Conservation (phyloP, 2,329 filamentous ascomycete species). For the Sclerotinia minor region DNA sequence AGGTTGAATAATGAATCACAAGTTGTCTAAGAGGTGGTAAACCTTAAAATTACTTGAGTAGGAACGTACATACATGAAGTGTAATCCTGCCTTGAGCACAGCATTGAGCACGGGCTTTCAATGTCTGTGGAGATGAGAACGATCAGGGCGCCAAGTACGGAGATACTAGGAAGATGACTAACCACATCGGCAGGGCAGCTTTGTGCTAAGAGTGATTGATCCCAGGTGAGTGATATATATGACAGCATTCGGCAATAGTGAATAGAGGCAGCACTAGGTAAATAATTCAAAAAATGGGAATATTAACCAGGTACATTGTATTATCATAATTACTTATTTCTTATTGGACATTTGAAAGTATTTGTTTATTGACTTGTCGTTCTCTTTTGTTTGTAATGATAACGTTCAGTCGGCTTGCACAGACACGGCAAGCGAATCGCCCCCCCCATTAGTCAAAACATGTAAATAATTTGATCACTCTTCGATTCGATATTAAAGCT, state of each 20-base stretch:
- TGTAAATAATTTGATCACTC: no score
- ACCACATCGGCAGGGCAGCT: background rate
- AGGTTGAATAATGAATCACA: constrained; percentile 1
- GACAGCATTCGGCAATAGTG: background rate
- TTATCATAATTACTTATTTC: background rate
- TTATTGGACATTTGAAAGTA: background rate
- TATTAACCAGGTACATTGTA: background rate
- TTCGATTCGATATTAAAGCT: no score
- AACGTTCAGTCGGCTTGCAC: no score
- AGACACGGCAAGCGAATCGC: no score
- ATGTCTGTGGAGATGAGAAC: background rate
- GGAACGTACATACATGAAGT: no score
- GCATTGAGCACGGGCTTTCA: background rate
- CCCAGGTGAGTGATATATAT: background rate
- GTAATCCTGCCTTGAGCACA: no score
- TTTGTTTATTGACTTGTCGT: background rate
- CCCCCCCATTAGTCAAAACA: no score
- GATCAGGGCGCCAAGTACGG: background rate
- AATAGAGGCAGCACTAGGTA: background rate
- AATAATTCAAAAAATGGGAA: background rate
- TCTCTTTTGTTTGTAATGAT: no score
- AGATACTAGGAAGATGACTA: background rate
- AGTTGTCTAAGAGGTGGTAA: background rate
- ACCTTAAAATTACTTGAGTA: no score
- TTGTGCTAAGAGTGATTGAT: background rate